Evolutionary conservation across 208 protist species (phyloP).

Genomic region (Trypanosoma rangeli): DNA sequence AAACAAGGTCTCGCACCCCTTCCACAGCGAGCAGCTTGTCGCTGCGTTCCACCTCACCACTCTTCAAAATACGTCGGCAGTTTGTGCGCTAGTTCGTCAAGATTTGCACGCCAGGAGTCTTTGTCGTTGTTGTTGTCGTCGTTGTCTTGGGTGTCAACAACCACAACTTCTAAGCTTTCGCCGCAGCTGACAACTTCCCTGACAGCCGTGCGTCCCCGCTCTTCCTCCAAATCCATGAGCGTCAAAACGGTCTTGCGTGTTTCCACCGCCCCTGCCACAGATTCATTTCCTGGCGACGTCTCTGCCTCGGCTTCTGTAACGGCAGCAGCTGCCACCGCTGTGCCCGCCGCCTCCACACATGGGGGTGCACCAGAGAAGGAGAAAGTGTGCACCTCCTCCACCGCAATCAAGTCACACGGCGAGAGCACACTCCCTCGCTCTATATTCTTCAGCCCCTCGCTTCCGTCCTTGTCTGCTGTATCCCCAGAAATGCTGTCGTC

Average conservation of each 20-base stretch:
- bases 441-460: background rate
- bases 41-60: slow-evolving; percentile 6
- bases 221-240: background rate
- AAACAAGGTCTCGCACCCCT: background rate
- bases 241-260: background rate
- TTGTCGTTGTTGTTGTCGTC: too few species aligned
- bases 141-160: too few species aligned
- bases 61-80: slow-evolving; percentile 2
- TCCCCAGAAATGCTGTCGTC: background rate
- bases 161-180: background rate
- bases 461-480: background rate
- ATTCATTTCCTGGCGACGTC: background rate
- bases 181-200: background rate
- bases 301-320: slow-evolving; percentile 11
- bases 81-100: background rate
- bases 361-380: background rate
- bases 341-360: background rate
- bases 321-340: background rate
- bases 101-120: background rate
- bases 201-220: background rate
- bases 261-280: background rate
- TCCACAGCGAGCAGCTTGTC: background rate
- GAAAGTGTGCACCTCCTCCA: background rate
- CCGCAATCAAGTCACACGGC: background rate
- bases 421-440: background rate